Base-by-base conservation (phyloP, 805 yeast species). In the Priceomyces melissophilus region DNA sequence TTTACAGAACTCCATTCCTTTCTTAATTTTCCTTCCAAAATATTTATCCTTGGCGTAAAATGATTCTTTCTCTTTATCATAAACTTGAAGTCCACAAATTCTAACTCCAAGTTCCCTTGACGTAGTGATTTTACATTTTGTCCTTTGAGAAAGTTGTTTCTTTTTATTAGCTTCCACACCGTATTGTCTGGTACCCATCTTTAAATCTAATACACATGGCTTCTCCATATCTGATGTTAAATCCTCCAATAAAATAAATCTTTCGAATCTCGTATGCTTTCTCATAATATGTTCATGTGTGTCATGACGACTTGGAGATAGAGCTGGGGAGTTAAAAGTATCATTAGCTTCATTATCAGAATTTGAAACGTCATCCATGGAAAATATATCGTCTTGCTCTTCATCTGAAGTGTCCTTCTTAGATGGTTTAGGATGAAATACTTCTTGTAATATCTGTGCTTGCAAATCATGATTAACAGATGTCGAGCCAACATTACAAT, bases 101-200 rank as follows among this genome's bases (percentile, higher is more conserved):
- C 99, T 71, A 1, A 89, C 96, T 7, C 99, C 99, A 27, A 93
- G 71, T 43, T 70, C 65, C 33, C 88, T 69, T 2, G 93, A 82
- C 0, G 98, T 91, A 0, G 98, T 91, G 41, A 70, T 63, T 3
- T 74, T 66, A 61, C 99, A 93, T 63, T 93, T 93, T 40, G 72
- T 71, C 27, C 87, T 66, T 65, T 93, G 99, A 1, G 96, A 87
- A 36, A 66, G 58, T 55, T 81, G 84, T 62, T 93, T 93, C 37
- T 79, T 65, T 10, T 65, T 60, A 4, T 74, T 72, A 0, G 98
- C 97, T 48, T 89, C 96, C n/a, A 91, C 84, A 8, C 99, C 99
- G 55, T 93, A 93, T 63, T 93, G 99, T 43, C 99, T 74, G 0
- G 99, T 91, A 0, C 99, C 99, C 98, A 93, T 93, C 58, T 93